Base-by-base conservation (phyloP, 306 rosid species). In the Pyrus bretschneideri region DNA sequence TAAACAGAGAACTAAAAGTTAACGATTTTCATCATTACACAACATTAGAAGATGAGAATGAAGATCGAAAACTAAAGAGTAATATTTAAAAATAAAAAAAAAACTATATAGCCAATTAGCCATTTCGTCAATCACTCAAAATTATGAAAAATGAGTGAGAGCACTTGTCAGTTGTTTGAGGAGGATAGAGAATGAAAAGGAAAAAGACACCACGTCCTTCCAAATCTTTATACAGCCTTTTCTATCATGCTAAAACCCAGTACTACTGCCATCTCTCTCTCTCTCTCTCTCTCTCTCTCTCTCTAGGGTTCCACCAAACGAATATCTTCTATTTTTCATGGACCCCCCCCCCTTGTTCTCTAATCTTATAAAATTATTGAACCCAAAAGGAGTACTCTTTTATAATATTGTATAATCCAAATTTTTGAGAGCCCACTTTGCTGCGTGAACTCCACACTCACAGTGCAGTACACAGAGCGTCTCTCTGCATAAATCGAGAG, bases 201-300 rank as follows among this genome's bases (percentile, higher is more conserved):
- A 85, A 83, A 83, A 76, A 74, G 86, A 82, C 89, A 79, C 74
- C 92, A 84, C 68, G 85, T 83, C 76, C 84, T 76, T 93, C 75
- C 97, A 93, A 88, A 83, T 74, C 74, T 79, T 38, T 19, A 54
- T 59, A 83, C 89, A 84, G 77, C 62, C 57, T 82, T 61, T 72
- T 86, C 83, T 59, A 69, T 82, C 78, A 70, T 72, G 66, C 78
- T 42, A 58, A 54, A 38, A 21, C 69, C 67, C 69, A 60, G 60
- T 17, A 6, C 2, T 62, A 29, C 54, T 10, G 1, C 62, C 17
- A 7, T 0, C 40, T 42, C 42, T 14, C 69, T 67, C 66, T 25
- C 25, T 57, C 55, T 59, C 52, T 57, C 55, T 59, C 52, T 69
- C 62, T 0, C 25, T 42, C 40, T 0, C 40, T 42, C 42, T 11